These are phyloP conservation scores for Annona cherimola DNA, from an alignment of 164 flowering plant genomes.

Conservation along the genomic window DNA sequence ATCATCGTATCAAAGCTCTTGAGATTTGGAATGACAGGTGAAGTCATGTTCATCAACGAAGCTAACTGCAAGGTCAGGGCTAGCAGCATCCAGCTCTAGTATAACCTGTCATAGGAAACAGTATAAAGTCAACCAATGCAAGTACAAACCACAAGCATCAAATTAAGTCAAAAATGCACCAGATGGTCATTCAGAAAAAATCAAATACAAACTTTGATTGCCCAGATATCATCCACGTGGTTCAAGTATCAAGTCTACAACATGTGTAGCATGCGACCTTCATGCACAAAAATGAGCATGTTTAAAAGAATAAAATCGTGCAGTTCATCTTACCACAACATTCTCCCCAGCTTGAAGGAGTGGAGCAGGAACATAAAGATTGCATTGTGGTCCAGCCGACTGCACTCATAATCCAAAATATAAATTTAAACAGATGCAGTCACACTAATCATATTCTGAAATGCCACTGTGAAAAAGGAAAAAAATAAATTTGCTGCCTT, in stretches of 20 bases:
- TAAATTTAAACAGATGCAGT: neutral
- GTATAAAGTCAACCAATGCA: neutral
- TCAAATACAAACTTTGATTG: too few species aligned
- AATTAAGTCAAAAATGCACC: neutral
- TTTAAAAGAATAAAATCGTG: neutral
- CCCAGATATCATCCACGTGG: neutral
- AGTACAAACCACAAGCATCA: neutral
- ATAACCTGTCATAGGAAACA: slow-evolving; percentile 38
- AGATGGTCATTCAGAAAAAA: too few species aligned
- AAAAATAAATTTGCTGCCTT: neutral
- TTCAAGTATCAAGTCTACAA: neutral
- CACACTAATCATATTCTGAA: neutral
- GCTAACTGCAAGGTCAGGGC: slow-evolving; percentile 44
- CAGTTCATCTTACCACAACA: slow-evolving; percentile 49
- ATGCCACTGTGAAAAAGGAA: neutral
- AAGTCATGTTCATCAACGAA: slow-evolving; percentile 61
- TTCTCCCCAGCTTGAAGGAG: slow-evolving; percentile 62
- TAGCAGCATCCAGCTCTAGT: slow-evolving; percentile 69
- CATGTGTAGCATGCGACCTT: neutral
- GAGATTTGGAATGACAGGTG: slow-evolving; percentile 46
- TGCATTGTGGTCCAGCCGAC: slow-evolving; percentile 89
- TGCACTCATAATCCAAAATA: slow-evolving; percentile 20
- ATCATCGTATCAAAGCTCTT: slow-evolving; percentile 26
- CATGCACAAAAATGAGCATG: neutral
- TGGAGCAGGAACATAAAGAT: slow-evolving; percentile 91